phyloP scores from a whole-genome alignment of 805 yeast genomes.

The Pichia nanzhaoensis region DNA sequence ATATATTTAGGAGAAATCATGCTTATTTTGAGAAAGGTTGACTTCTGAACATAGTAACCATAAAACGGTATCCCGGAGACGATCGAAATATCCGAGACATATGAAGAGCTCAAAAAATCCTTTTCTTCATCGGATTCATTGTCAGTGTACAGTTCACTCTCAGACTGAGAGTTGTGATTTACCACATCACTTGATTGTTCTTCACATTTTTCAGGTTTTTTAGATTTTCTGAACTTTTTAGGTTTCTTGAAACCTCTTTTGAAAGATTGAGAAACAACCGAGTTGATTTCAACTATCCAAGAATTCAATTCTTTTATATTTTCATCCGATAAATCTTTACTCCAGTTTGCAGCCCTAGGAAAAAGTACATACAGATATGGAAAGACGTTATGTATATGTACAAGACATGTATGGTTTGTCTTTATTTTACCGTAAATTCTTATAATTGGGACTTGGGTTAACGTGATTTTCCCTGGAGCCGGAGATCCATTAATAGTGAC shows the following conservation, averaged over 20 bases:
- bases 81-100: constrained; percentile 51
- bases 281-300: constrained; percentile 15
- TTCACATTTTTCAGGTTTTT: constrained; percentile 10
- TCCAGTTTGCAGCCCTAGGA: constrained; percentile 31
- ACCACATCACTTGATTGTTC: constrained; percentile 13
- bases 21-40: constrained; percentile 61
- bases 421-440: constrained; percentile 69
- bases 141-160: constrained; percentile 2
- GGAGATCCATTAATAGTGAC: constrained; percentile 26
- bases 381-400: constrained; percentile 77
- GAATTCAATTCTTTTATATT: constrained; percentile 24
- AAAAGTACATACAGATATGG: constrained; percentile 76
- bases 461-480: constrained; percentile 14
- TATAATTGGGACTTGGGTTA: constrained; percentile 60
- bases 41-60: constrained; percentile 67
- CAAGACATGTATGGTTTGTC: constrained; percentile 50
- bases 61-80: constrained; percentile 79
- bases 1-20: constrained; percentile 56
- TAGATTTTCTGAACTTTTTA: not conserved
- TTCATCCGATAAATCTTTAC: constrained; percentile 25
- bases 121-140: constrained; percentile 14
- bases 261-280: constrained; percentile 1
- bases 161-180: not conserved
- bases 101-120: constrained; percentile 17
- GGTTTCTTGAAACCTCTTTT: not conserved